A percentile compares a stretch with the other conserved stretches of the same genome.
Conservation (phyloP, 2,329 filamentous ascomycete species). For the Myriosclerotinia scirpicola region DNA sequence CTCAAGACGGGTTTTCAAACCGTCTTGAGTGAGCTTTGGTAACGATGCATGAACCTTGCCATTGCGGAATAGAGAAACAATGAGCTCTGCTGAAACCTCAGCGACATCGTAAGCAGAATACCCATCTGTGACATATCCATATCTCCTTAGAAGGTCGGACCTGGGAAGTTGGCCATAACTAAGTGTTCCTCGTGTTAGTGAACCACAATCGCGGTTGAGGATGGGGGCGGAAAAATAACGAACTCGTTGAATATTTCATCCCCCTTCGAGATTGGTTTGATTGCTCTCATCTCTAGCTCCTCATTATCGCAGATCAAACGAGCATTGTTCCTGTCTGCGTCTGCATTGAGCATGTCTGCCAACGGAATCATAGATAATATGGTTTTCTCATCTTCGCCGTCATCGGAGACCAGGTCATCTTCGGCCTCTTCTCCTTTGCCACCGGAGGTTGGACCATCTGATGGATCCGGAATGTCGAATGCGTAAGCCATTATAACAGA, state of each 20-base stretch:
- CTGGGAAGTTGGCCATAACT: constrained; percentile 64
- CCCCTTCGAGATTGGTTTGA: constrained; percentile 55
- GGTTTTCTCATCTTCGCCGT: constrained; percentile 48
- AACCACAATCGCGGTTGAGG: neutral
- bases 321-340: constrained; percentile 65
- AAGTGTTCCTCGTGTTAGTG: neutral
- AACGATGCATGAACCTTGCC: constrained; percentile 25
- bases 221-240: constrained; percentile 9
- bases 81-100: constrained; percentile 56
- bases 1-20: constrained; percentile 40
- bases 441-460: constrained; percentile 44
- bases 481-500: constrained; percentile 72
- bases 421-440: constrained; percentile 50
- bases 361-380: constrained; percentile 67
- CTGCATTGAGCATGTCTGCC: constrained; percentile 70
- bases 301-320: constrained; percentile 41
- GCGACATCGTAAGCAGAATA: constrained; percentile 66
- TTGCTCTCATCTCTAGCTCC: constrained; percentile 61
- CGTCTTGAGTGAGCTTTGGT: constrained; percentile 32
- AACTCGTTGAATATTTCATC: constrained; percentile 66
- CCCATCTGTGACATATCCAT: constrained; percentile 66
- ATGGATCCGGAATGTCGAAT: constrained; percentile 56
- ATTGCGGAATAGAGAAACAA: constrained; percentile 41
- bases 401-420: constrained; percentile 48
- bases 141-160: constrained; percentile 64